Evolutionary conservation across 2,329 filamentous ascomycete genomes (phyloP).

Genomic region (Plectosphaerella sp.): DNA sequence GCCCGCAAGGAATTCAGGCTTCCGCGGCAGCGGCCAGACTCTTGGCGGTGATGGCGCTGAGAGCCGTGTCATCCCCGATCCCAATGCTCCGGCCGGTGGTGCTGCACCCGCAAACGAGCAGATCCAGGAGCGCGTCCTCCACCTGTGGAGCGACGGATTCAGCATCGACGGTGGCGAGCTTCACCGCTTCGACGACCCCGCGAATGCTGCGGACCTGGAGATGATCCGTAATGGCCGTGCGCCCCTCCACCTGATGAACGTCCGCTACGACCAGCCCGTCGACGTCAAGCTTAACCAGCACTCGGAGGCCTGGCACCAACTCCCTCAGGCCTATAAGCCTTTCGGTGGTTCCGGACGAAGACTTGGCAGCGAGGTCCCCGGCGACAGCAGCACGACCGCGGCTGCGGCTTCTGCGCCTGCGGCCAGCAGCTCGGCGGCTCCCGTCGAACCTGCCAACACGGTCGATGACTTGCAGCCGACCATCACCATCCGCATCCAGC

Average conservation of each 20-base stretch:
- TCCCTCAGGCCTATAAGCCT: constrained; percentile 72
- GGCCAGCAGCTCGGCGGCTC: constrained; percentile 17
- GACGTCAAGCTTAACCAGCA: constrained; percentile 77
- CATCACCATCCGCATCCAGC: constrained; percentile 69
- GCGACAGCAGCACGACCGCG: constrained; percentile 28
- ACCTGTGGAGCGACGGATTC: constrained; percentile 81
- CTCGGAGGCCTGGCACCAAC: constrained; percentile 66
- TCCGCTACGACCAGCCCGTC: constrained; percentile 68
- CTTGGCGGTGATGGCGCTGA: constrained; percentile 73
- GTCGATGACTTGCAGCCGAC: constrained; percentile 65
- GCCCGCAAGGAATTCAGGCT: constrained; percentile 47
- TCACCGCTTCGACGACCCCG: constrained; percentile 73
- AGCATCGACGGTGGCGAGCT: constrained; percentile 79
- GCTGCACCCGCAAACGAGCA: constrained; percentile 27
- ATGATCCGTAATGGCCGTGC: constrained; percentile 76
- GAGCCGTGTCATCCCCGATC: constrained; percentile 64
- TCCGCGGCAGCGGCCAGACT: constrained; percentile 69
- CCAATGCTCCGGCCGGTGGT: constrained; percentile 27
- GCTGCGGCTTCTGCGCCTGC: constrained; percentile 19
- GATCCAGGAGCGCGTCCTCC: constrained; percentile 64
- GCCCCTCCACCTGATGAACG: constrained; percentile 73
- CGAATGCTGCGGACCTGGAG: constrained; percentile 64
- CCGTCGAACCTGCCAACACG: constrained; percentile 19
- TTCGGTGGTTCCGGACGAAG: constrained; percentile 70
- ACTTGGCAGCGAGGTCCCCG: constrained; percentile 73